Evolutionary conservation across 345 rosid species (phyloP), one percentile per base, ranked within the genome.

Genomic region (Aegle marmelos): DNA sequence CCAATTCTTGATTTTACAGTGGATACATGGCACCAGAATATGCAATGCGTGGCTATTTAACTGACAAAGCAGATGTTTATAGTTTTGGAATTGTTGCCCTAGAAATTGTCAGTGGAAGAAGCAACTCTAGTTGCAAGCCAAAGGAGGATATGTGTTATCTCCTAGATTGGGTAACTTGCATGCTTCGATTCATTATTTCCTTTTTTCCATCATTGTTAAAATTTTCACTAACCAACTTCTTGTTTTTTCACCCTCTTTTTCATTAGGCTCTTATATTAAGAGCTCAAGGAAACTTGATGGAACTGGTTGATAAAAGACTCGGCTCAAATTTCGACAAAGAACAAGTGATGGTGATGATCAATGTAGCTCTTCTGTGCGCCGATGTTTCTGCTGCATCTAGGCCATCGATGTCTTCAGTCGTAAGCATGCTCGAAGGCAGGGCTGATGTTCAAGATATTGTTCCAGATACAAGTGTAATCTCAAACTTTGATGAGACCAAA

Each of bases 321-420:
- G 89, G 85, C 5, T 76, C 81, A 10, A 72, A 87, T 66, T 85
- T 76, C 80, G 81, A 90, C 85, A 79, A 76, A 75, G 79, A 76
- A 76, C 85, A 90, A 74, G 87, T 85, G 41, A 78, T 80, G 83
- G 63, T 39, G 53, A 84, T 87, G 86, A 86, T 89, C 75, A 69
- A 83, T 67, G 85, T 87, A 25, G 90, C 89, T 21, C 80, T 90
- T 2, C 68, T 83, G 14, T 87, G 94, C 73, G 74, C 92, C 6
- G 79, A 84, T 83, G 80, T 10, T 27, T 79, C 79, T 75, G 80
- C 89, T 0, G 30, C 81, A 1, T 77, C 68, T 9, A 85, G 94
- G 75, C 94, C 94, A 14, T 21, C 88, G 0, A 87, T 90, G 91
- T 86, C 94, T 31, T 76, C 87, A 22, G 92, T 90, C 2, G 90